phyloP scores from a whole-genome alignment of 208 protist genomes.

The Naegleria fowleri region DNA sequence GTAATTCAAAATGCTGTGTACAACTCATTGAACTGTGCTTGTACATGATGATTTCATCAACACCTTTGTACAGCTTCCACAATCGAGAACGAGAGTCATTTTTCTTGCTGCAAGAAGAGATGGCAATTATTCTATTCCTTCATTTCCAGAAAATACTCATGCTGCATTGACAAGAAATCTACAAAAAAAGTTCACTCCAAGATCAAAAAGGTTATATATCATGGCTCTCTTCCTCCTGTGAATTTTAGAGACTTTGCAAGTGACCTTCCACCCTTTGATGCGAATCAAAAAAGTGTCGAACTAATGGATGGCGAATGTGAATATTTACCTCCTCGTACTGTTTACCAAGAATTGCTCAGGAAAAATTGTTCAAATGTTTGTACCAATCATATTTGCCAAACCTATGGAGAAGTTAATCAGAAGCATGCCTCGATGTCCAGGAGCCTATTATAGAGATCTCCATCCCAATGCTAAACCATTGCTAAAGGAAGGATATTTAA shows the following conservation, averaged over 20 bases:
- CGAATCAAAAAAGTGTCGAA: not conserved
- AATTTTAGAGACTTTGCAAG: not conserved
- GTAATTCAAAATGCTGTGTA: too few species aligned
- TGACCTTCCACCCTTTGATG: not conserved
- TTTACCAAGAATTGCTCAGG: not conserved
- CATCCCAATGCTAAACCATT: not conserved
- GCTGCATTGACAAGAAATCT: not conserved
- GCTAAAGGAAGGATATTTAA: not conserved
- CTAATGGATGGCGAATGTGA: not conserved
- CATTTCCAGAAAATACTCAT: not conserved
- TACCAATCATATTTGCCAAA: not conserved
- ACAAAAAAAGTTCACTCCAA: too few species aligned
- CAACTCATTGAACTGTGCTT: too few species aligned
- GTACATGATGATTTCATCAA: too few species aligned
- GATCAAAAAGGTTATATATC: not conserved
- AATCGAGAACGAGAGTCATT: conserved; percentile 9
- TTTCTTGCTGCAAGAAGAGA: not conserved
- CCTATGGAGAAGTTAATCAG: not conserved
- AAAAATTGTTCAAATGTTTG: not conserved
- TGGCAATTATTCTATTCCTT: not conserved
- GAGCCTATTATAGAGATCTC: not conserved
- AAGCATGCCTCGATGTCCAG: not conserved
- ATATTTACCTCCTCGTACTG: not conserved
- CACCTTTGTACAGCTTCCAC: not conserved
- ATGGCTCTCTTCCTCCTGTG: not conserved